These are phyloP conservation scores for Lophiotrema nucula DNA, from an alignment of 495 filamentous ascomycete genomes.

Conservation along the genomic window DNA sequence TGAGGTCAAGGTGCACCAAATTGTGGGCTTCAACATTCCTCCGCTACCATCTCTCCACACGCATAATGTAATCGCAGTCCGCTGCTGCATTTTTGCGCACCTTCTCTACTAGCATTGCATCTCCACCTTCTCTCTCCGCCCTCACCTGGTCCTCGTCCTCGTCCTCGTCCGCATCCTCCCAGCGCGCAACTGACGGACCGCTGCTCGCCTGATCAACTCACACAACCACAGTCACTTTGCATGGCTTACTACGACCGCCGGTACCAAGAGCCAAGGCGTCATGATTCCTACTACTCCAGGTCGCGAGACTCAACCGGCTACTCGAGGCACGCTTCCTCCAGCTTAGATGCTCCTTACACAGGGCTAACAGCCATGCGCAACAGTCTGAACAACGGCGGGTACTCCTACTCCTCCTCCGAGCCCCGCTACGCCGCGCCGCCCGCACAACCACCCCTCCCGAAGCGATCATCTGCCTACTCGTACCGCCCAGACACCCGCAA, in stretches of 20 bases:
- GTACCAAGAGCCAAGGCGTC: slow-evolving; percentile 9
- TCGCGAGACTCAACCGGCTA: slow-evolving; percentile 18
- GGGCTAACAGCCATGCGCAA: slow-evolving; percentile 15
- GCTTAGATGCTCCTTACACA: neutral
- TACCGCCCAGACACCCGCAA: slow-evolving; percentile 12
- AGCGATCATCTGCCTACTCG: slow-evolving; percentile 21
- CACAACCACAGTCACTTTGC: slow-evolving; percentile 15
- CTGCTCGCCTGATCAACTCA: slow-evolving; percentile 1
- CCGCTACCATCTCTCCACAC: neutral
- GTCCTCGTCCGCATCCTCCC: neutral
- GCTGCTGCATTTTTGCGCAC: neutral
- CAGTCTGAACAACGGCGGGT: slow-evolving; percentile 3
- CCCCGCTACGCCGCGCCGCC: slow-evolving; percentile 28
- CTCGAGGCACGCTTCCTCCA: slow-evolving; percentile 9
- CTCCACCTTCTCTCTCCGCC: neutral
- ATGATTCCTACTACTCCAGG: slow-evolving; percentile 17
- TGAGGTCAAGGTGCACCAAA: neutral
- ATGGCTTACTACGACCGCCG: slow-evolving; percentile 31
- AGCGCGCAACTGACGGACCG: slow-evolving; percentile 9
- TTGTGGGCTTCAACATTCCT: neutral
- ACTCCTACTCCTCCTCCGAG: slow-evolving; percentile 32
- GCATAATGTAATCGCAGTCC: slow-evolving; percentile 1
- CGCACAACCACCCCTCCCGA: slow-evolving; percentile 25
- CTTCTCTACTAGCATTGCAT: neutral
- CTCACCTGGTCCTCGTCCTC: neutral